These are phyloP conservation scores for Phanerochaete carnosa DNA, from an alignment of 768 basidiomycete genomes.

Conservation along the genomic window DNA sequence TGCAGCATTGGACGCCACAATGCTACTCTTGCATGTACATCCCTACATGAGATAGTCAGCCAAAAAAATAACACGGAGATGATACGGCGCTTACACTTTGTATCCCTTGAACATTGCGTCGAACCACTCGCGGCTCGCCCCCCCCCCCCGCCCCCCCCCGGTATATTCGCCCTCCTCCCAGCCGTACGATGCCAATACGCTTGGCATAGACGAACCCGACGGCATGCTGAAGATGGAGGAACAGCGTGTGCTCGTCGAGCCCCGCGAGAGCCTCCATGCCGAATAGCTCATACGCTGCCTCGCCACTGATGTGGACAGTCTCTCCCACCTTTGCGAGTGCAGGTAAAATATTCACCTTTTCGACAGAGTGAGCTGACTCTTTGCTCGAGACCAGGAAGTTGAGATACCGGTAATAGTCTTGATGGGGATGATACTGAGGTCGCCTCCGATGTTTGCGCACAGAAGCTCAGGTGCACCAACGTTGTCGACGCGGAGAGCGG, in stretches of 20 bases:
- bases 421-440: not conserved
- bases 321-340: conserved; percentile 6
- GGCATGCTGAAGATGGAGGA: conserved; percentile 24
- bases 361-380: not conserved
- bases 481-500: not conserved
- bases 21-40: conserved; percentile 23
- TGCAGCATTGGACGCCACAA: conserved; percentile 24
- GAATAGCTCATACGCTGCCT: conserved; percentile 14
- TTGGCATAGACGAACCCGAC: conserved; percentile 18
- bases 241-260: conserved; percentile 21
- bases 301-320: conserved; percentile 7
- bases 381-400: not conserved
- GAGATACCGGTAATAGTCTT: not conserved
- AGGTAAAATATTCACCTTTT: not conserved
- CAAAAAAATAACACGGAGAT: not conserved
- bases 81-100: conserved; percentile 15
- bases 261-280: conserved; percentile 13
- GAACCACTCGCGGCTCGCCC: conserved; percentile 18
- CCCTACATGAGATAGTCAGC: conserved; percentile 17
- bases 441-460: not conserved
- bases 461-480: too few species aligned
- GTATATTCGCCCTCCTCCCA: conserved; percentile 22
- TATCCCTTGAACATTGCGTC: conserved; percentile 23
- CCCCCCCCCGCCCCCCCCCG: too few species aligned
- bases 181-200: conserved; percentile 15